Conservation (phyloP, 495 filamentous ascomycete genomes). For the Echria macrotheca region DNA sequence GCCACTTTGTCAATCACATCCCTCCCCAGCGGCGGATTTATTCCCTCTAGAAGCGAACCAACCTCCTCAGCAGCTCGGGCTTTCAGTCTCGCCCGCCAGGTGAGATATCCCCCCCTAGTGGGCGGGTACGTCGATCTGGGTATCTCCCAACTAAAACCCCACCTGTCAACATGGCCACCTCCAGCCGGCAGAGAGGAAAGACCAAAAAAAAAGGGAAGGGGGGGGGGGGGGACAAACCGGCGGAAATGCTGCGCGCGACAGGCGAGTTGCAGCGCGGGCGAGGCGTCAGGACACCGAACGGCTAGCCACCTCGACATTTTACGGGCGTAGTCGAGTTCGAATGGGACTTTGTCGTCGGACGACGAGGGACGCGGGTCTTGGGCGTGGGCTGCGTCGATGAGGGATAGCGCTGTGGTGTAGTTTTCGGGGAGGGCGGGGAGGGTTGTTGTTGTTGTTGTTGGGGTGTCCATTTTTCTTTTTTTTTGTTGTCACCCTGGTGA, state of each 20-base stretch:
- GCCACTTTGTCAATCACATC: constrained; percentile 48
- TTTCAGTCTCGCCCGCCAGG: constrained; percentile 68
- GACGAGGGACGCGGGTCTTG: constrained; percentile 53
- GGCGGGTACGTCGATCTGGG: constrained; percentile 63
- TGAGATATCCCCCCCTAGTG: constrained; percentile 65
- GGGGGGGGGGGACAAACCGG: constrained; percentile 20
- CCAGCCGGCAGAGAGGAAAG: neutral
- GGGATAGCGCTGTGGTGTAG: constrained; percentile 43
- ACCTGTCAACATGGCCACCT: neutral
- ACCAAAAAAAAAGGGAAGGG: neutral
- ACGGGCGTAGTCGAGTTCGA: constrained; percentile 74
- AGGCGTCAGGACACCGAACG: constrained; percentile 48
- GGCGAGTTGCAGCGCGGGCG: constrained; percentile 61
- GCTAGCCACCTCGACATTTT: constrained; percentile 69
- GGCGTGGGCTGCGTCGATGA: constrained; percentile 69
- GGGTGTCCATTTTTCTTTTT: no score
- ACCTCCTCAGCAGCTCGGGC: constrained; percentile 62
- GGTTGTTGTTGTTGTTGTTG: neutral
- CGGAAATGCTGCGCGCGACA: constrained; percentile 75
- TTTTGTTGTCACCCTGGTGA: no score
- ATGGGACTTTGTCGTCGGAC: constrained; percentile 42
- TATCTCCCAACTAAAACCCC: constrained; percentile 61
- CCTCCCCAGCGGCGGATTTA: constrained; percentile 30
- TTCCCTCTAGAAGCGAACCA: constrained; percentile 43
- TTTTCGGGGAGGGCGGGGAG: constrained; percentile 20